A percentile compares a stretch with the other conserved stretches of the same genome.
Conservation (phyloP, 2,329 filamentous ascomycete species). For the Talaromyces atroroseus region DNA sequence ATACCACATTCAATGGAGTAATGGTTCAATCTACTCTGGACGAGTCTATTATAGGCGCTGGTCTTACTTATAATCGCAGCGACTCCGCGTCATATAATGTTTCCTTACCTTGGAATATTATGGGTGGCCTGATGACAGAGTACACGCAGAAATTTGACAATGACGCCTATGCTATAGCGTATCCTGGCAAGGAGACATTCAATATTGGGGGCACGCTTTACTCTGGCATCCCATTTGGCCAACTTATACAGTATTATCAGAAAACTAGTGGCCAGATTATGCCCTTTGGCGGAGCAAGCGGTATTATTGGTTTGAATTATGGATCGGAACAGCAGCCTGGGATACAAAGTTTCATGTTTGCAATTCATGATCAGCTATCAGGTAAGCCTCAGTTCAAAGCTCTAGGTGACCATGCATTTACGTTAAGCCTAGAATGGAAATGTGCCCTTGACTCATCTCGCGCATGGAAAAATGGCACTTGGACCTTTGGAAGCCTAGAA, state of each 20-base stretch:
- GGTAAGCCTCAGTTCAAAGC: not conserved
- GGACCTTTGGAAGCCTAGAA: not conserved
- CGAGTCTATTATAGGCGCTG: not conserved
- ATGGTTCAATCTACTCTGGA: not conserved
- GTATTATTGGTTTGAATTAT: not conserved
- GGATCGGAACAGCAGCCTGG: not conserved
- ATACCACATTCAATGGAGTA: not conserved
- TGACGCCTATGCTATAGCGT: not conserved
- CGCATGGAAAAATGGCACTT: constrained; percentile 1
- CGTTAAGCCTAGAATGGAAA: not conserved
- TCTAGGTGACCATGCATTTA: not conserved
- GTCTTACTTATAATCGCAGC: not conserved
- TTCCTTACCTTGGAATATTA: not conserved
- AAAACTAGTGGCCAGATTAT: not conserved
- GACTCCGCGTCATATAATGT: not conserved
- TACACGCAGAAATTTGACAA: not conserved
- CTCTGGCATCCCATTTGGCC: not conserved
- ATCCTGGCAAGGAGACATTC: not conserved
- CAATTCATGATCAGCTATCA: not conserved
- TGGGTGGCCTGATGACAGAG: too few relatives aligned
- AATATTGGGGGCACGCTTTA: not conserved
- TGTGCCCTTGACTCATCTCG: not conserved
- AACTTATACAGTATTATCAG: not conserved
- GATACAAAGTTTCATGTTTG: not conserved
- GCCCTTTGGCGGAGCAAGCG: not conserved